Conservation (phyloP, 495 filamentous ascomycete genomes). For the Aspergillus olivimuriae region DNA sequence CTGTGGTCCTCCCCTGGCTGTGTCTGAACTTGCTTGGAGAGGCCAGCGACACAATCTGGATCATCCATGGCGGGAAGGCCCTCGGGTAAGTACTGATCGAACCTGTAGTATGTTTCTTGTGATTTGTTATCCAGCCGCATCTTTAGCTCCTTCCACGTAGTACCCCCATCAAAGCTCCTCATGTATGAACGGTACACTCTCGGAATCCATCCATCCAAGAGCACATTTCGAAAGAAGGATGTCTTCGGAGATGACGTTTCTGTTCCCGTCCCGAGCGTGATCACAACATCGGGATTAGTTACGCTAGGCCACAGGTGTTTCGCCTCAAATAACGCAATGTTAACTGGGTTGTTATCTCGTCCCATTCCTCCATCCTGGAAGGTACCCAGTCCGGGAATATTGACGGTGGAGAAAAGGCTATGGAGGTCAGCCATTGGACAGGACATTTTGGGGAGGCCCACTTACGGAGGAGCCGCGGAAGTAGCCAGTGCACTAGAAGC, state of each 20-base stretch:
- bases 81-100: slow-evolving; percentile 1
- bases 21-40: slow-evolving; percentile 1
- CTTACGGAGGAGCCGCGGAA: slow-evolving; percentile 18
- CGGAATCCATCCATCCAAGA: slow-evolving; percentile 10
- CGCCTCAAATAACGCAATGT: slow-evolving; percentile 24
- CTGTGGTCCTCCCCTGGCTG: background rate
- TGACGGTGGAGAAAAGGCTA: slow-evolving; percentile 9
- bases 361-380: slow-evolving; percentile 25
- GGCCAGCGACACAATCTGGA: slow-evolving; percentile 3
- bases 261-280: slow-evolving; percentile 21
- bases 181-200: slow-evolving; percentile 6
- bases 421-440: background rate
- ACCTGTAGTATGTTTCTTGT: slow-evolving; percentile 2
- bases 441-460: background rate
- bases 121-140: background rate
- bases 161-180: slow-evolving; percentile 5
- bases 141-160: slow-evolving; percentile 5
- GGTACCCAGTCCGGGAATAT: slow-evolving; percentile 10
- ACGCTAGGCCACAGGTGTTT: slow-evolving; percentile 14
- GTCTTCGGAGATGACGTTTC: slow-evolving; percentile 1
- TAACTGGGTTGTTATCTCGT: slow-evolving; percentile 28
- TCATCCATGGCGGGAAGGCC: slow-evolving; percentile 5
- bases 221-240: slow-evolving; percentile 8
- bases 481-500: slow-evolving; percentile 21
- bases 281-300: slow-evolving; percentile 12